Percentiles rank a stretch among this genome's conserved stretches.
These are phyloP conservation scores for Raphanus hybrid DNA, from an alignment of 441 rosid genomes.

Conservation along the genomic window DNA sequence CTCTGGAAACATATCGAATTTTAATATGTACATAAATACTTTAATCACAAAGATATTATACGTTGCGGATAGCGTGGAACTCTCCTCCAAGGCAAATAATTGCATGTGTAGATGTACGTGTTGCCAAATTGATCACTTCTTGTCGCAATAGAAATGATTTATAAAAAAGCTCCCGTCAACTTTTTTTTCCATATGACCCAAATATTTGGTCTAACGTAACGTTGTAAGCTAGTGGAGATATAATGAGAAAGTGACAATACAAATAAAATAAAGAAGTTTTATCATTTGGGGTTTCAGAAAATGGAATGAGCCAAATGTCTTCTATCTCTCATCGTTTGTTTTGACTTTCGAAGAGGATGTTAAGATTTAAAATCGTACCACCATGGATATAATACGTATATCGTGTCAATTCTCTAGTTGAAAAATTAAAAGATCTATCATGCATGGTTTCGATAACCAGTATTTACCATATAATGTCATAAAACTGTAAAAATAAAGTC, in stretches of 20 bases:
- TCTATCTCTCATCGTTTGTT: background rate
- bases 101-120: slow-evolving; percentile 46
- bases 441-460: background rate
- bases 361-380: no score
- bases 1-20: slow-evolving; percentile 16
- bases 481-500: background rate
- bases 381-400: no score
- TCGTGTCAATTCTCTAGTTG: background rate
- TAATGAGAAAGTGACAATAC: slow-evolving; percentile 26
- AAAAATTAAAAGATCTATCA: background rate
- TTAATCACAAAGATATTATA: background rate
- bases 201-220: slow-evolving; percentile 35
- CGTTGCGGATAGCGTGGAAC: slow-evolving; percentile 32
- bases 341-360: background rate
- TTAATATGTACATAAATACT: slow-evolving; percentile 4
- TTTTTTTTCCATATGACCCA: slow-evolving; percentile 13
- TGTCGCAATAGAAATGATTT: slow-evolving; percentile 14
- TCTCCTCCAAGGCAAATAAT: slow-evolving; percentile 34
- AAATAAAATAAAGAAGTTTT: slow-evolving; percentile 29
- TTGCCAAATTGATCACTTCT: slow-evolving; percentile 42
- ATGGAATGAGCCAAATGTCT: background rate
- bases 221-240: slow-evolving; percentile 28
- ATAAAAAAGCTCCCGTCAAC: background rate
- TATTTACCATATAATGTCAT: background rate
- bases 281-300: slow-evolving; percentile 18